These are phyloP conservation scores for Aristolochia californica DNA, from an alignment of 164 flowering plant genomes.

Conservation along the genomic window DNA sequence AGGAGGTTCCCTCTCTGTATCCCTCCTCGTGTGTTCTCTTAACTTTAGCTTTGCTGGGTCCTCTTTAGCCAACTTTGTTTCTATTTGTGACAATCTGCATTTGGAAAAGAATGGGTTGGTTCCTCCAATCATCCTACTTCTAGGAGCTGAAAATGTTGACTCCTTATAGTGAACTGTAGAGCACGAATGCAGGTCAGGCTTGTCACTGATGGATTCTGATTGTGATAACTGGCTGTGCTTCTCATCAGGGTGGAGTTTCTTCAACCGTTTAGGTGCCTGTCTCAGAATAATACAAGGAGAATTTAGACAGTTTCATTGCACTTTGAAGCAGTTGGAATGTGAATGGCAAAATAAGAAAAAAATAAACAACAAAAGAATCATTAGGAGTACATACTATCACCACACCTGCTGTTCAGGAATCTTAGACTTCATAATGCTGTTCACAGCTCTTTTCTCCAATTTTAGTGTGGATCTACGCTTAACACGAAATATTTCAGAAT, in stretches of 20 bases:
- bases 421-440: constrained; percentile 20
- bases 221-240: constrained; percentile 21
- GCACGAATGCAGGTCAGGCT: constrained; percentile 9
- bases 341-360: no score
- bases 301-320: no score
- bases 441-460: constrained; percentile 23
- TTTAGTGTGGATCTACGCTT: constrained; percentile 53
- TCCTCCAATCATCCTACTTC: constrained; percentile 25
- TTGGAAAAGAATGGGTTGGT: constrained; percentile 32
- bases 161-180: constrained; percentile 19
- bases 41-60: constrained; percentile 18
- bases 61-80: constrained; percentile 9
- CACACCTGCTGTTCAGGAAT: constrained; percentile 42
- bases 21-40: constrained; percentile 24
- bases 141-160: constrained; percentile 10
- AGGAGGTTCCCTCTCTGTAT: constrained; percentile 24
- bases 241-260: constrained; percentile 34
- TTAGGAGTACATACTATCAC: no score
- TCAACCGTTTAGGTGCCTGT: constrained; percentile 58
- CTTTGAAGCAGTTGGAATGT: no score
- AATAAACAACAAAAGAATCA: no score
- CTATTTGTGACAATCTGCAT: constrained; percentile 12
- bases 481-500: constrained; percentile 68
- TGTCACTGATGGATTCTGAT: constrained; percentile 17
- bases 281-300: no score